Evolutionary conservation across 176 grass and related monocot species (phyloP).

Genomic region (Bromus sterilis): DNA sequence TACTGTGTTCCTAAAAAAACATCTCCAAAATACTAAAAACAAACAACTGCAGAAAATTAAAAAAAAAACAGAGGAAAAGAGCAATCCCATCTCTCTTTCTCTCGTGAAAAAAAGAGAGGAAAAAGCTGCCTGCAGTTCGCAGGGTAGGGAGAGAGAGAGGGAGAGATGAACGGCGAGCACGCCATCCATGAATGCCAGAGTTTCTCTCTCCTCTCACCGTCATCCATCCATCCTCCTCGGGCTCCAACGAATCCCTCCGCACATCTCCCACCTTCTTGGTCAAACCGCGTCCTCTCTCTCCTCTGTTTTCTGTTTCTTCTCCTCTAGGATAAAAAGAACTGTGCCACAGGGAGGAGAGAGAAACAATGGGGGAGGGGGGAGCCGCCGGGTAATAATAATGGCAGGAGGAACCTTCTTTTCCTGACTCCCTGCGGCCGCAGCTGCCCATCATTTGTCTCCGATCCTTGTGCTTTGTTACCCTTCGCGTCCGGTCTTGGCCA

Average conservation of each 20-base stretch:
- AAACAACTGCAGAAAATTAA: neutral
- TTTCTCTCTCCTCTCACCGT: slow-evolving; percentile 3
- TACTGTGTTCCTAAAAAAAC: too few species aligned
- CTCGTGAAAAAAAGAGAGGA: neutral
- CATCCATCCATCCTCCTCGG: slow-evolving; percentile 6
- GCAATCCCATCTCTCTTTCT: neutral
- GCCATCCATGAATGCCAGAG: slow-evolving; percentile 8
- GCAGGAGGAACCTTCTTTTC: slow-evolving; percentile 59
- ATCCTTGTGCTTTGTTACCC: slow-evolving; percentile 42
- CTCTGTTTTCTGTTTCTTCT: neutral
- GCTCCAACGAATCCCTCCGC: slow-evolving; percentile 54
- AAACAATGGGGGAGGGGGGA: neutral
- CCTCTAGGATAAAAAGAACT: slow-evolving; percentile 27
- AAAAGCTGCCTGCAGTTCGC: neutral
- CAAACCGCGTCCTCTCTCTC: slow-evolving; percentile 35
- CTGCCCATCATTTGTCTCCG: slow-evolving; percentile 52
- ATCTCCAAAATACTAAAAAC: neutral
- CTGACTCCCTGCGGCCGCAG: slow-evolving; percentile 45
- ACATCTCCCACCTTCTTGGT: slow-evolving; percentile 42
- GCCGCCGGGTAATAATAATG: slow-evolving; percentile 24
- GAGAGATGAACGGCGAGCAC: slow-evolving; percentile 18
- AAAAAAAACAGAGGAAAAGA: neutral
- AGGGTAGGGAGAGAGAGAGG: too few species aligned
- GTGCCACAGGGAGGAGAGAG: slow-evolving; percentile 1
- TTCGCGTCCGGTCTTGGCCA: slow-evolving; percentile 12